These are phyloP conservation scores for Hypoxylon sp. DNA, from an alignment of 2,329 filamentous ascomycete species.

Conservation along the genomic window DNA sequence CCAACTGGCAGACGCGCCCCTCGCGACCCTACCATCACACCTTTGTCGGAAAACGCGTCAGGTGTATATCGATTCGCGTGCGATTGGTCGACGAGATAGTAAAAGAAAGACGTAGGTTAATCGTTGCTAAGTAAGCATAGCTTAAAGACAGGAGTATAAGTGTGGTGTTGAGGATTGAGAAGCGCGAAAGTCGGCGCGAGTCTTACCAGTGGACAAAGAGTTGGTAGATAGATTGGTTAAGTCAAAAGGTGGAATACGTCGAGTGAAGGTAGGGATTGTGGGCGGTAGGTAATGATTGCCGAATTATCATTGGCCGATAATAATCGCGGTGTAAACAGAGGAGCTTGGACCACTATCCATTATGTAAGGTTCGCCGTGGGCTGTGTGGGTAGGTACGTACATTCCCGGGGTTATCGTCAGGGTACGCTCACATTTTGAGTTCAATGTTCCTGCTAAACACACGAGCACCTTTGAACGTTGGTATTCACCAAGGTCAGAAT, in stretches of 20 bases:
- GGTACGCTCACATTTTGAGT: constrained; percentile 3
- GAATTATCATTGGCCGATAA: constrained; percentile 42
- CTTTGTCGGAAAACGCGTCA: constrained; percentile 45
- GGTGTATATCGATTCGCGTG: constrained; percentile 32
- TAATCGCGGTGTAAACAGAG: constrained; percentile 47
- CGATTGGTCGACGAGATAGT: constrained; percentile 28
- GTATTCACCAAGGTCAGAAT: too few species aligned
- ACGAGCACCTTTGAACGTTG: constrained; percentile 4
- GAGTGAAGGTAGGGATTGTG: constrained; percentile 38
- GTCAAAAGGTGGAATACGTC: constrained; percentile 36
- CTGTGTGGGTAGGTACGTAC: constrained; percentile 8
- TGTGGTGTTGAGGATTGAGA: constrained; percentile 16
- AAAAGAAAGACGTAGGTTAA: constrained; percentile 13
- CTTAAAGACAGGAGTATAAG: constrained; percentile 21
- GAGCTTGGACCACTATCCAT: constrained; percentile 47
- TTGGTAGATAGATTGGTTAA: constrained; percentile 31
- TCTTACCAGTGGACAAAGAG: constrained; percentile 13
- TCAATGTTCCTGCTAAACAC: neutral
- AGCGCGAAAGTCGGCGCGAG: constrained; percentile 19
- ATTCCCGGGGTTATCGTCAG: neutral
- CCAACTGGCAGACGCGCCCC: constrained; percentile 76
- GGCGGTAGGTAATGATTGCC: constrained; percentile 26
- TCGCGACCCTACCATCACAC: constrained; percentile 53
- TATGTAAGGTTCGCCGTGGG: neutral
- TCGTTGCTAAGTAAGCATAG: constrained; percentile 45